A percentile compares a stretch with the other conserved stretches of the same genome.
Conservation (phyloP, 495 filamentous ascomycete species). For the Symbiotaphrina buchneri region DNA sequence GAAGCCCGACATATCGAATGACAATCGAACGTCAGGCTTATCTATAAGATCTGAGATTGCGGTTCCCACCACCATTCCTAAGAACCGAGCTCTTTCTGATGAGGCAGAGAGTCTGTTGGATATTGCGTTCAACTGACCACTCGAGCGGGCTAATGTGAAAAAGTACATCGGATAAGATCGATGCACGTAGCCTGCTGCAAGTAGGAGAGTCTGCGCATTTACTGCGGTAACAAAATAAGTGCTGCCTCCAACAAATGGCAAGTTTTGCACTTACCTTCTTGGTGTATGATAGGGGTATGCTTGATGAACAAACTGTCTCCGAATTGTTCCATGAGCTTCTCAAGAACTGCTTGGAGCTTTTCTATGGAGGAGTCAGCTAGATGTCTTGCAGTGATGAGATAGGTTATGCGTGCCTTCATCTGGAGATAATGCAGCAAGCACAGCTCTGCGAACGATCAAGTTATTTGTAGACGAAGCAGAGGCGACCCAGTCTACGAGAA, state of each 20-base stretch:
- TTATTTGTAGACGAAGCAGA: too few relatives aligned
- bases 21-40: constrained; percentile 44
- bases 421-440: constrained; percentile 34
- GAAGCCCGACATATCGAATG: constrained; percentile 70
- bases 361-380: constrained; percentile 14
- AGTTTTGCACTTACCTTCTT: constrained; percentile 61
- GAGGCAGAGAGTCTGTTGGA: constrained; percentile 72
- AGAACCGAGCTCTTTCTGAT: constrained; percentile 49
- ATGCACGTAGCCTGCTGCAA: constrained; percentile 55
- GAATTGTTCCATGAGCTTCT: constrained; percentile 48
- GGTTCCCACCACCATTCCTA: constrained; percentile 80
- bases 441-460: constrained; percentile 37
- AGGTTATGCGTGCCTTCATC: constrained; percentile 19
- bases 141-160: constrained; percentile 39
- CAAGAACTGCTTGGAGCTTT: constrained; percentile 30
- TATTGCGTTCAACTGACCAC: constrained; percentile 48
- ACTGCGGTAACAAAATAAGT: constrained; percentile 17
- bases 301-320: constrained; percentile 73
- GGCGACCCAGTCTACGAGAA: constrained; percentile 48
- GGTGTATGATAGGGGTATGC: constrained; percentile 56
- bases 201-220: constrained; percentile 56
- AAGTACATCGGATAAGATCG: constrained; percentile 35
- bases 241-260: neutral
- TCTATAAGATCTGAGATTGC: constrained; percentile 65
- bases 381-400: neutral